phyloP scores from a whole-genome alignment of 2,329 filamentous ascomycete species.

The Raffaelea albimanens region DNA sequence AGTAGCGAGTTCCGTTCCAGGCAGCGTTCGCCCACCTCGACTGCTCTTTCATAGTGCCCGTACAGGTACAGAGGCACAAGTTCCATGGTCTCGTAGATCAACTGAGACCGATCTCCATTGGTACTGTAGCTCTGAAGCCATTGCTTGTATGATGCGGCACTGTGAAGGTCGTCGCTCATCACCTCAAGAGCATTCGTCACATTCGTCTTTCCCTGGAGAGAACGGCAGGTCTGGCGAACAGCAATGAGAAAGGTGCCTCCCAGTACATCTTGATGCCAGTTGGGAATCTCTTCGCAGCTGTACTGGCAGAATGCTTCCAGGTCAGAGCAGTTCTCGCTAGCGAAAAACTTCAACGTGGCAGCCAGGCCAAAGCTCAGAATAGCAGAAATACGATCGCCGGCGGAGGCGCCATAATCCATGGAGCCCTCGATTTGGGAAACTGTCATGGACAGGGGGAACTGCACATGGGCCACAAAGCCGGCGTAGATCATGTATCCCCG shows the following conservation, averaged over 20 bases:
- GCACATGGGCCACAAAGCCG: conserved; percentile 61
- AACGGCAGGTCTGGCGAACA: conserved; percentile 56
- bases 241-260: conserved; percentile 62
- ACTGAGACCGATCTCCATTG: conserved; percentile 54
- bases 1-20: conserved; percentile 37
- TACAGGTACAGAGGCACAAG: conserved; percentile 54
- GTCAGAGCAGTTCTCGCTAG: conserved; percentile 58
- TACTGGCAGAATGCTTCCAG: conserved; percentile 63
- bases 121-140: conserved; percentile 43
- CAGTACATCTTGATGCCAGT: conserved; percentile 62
- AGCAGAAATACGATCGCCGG: conserved; percentile 62
- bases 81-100: conserved; percentile 61
- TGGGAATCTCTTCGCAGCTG: conserved; percentile 62
- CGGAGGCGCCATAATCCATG: conserved; percentile 54
- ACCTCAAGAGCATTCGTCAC: conserved; percentile 40
- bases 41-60: conserved; percentile 50
- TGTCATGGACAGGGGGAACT: conserved; percentile 49
- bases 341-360: conserved; percentile 58
- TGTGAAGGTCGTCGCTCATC: conserved; percentile 60
- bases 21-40: conserved; percentile 44
- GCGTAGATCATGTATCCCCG: conserved; percentile 61
- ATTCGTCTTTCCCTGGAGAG: conserved; percentile 65
- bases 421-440: conserved; percentile 54
- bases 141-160: conserved; percentile 45
- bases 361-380: conserved; percentile 63